Evolutionary conservation across 768 basidiomycete genomes (phyloP), one percentile per base, ranked within the genome.

Genomic region (Tylopilus rubrobrunneus): DNA sequence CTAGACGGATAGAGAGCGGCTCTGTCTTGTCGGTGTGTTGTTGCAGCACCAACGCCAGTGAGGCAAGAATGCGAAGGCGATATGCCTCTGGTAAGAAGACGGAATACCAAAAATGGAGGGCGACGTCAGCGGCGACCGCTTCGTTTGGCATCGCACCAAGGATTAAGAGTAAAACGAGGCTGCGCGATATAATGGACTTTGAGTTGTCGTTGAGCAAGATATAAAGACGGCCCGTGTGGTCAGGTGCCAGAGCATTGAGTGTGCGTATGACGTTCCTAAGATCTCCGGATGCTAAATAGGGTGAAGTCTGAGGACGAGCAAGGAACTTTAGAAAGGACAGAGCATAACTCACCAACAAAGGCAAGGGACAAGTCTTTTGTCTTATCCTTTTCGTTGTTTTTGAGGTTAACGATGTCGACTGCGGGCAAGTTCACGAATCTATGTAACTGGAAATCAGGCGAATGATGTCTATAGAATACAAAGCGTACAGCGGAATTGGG

Each of bases 21-120:
- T 56, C 61, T 8, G 62, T 50, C 43, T 46, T 50, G 44, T 67
- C 51, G 9, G 54, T 31, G 25, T 51, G 19, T 7, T 52, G 57
- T 33, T 58, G 52, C 31, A 64, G 44, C 23, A 56, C 5, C 39
- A 62, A 44, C 15, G 60, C 42, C 28, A 71, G 53, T 3, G 49
- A 47, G 2, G 55, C 31, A 19, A 69, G 53, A n/a, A 68, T 46
- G 11, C 55, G 49, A 27, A 65, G 31, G 5, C 56, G 59, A 56
- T 76, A 70, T 33, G 62, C 63, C 3, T 45, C 46, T 36, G 76
- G 76, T 15, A 78, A 43, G 49, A 73, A 74, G 4, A 63, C 64
- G 7, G 78, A 80, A 50, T 75, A 77, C 74, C 76, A 78, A 42
- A 77, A 73, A 51, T 80, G 79, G 19, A 79, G 67, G 5, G 76